Percentiles rank a stretch among this genome's conserved stretches.
Evolutionary conservation across 192 early-diverging fungal genomes (phyloP).

Genomic region (Mortierella claussenii): DNA sequence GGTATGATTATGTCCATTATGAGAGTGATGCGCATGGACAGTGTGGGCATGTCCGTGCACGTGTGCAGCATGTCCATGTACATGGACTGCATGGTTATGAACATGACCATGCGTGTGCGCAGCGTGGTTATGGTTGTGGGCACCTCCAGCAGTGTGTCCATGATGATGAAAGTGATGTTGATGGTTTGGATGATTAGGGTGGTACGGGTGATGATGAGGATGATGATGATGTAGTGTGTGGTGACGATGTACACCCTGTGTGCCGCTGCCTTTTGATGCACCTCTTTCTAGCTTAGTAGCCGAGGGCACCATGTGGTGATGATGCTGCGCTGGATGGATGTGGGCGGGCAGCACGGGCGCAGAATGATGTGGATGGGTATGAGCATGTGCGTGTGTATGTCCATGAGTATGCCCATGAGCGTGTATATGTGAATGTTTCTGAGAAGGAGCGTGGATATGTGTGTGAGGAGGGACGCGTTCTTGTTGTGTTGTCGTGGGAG

Average conservation of each 20-base stretch:
- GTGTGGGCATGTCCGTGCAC: neutral
- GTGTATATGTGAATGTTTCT: conserved; percentile 1
- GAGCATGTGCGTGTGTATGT: conserved; percentile 13
- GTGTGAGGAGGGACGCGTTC: neutral
- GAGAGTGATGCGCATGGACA: neutral
- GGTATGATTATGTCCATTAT: neutral
- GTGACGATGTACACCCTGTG: conserved; percentile 39
- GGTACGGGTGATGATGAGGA: conserved; percentile 49
- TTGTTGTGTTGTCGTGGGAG: neutral
- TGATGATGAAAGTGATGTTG: conserved; percentile 53
- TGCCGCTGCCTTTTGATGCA: conserved; percentile 11
- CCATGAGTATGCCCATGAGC: conserved; percentile 6
- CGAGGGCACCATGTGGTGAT: conserved; percentile 28
- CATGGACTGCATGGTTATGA: conserved; percentile 5
- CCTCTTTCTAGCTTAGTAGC: conserved; percentile 6
- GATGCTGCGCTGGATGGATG: conserved; percentile 41
- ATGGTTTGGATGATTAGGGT: conserved; percentile 50
- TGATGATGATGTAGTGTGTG: conserved; percentile 43
- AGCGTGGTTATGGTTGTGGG: conserved; percentile 7
- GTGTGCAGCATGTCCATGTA: neutral
- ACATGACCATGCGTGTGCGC: conserved; percentile 12
- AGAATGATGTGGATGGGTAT: conserved; percentile 7
- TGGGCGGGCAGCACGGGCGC: conserved; percentile 31
- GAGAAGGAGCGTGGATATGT: neutral
- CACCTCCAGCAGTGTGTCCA: conserved; percentile 9